Percentiles rank a stretch among this genome's conserved stretches.
phyloP scores from a whole-genome alignment of 805 yeast species.

The Candida ascalaphidarum region DNA sequence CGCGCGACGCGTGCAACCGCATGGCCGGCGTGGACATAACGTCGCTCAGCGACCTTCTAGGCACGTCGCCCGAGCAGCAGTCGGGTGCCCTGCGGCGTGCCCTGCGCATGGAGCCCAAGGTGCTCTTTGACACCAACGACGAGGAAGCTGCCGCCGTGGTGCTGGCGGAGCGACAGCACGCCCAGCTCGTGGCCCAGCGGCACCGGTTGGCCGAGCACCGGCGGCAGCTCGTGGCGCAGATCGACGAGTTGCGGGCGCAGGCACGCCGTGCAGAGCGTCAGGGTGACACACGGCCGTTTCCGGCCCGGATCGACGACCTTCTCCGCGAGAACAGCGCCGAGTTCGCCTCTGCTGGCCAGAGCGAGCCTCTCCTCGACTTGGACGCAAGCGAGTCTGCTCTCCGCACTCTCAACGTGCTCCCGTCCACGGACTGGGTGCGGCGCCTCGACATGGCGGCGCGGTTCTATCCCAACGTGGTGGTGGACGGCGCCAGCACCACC shows the following conservation, averaged over 20 bases:
- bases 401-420: neutral
- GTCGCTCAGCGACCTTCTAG: slow-evolving; percentile 16
- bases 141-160: slow-evolving; percentile 1
- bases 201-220: slow-evolving; percentile 1
- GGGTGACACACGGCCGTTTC: no score
- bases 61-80: slow-evolving; percentile 18
- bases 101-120: neutral
- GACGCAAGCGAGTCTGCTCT: no score
- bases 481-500: neutral
- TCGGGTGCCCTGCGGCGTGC: neutral
- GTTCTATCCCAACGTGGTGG: neutral
- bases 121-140: slow-evolving; percentile 1
- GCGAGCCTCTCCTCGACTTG: no score
- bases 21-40: no score
- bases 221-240: no score
- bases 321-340: no score
- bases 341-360: no score
- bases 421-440: neutral
- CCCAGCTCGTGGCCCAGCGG: neutral
- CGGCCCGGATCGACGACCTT: no score
- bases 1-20: no score
- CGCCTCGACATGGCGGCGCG: neutral
- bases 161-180: neutral
- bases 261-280: no score
- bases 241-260: no score